Evolutionary conservation across 116 monocot species (phyloP).

Genomic region (Posidonia oceanica): DNA sequence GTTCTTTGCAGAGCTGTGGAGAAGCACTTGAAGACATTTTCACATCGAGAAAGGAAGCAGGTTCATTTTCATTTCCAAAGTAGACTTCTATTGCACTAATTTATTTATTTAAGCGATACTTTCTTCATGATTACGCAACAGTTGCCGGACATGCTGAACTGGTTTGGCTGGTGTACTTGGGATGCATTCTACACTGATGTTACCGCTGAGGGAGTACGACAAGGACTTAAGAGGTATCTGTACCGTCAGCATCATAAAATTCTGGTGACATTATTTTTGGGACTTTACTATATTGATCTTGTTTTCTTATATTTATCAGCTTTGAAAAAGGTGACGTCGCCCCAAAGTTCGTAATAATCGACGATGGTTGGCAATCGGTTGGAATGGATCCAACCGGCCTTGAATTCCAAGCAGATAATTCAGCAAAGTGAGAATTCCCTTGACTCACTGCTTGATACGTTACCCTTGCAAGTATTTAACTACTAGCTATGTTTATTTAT

Average conservation of each 20-base stretch:
- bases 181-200: conserved; percentile 83
- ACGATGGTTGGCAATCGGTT: conserved; percentile 80
- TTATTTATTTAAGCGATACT: too few relatives aligned
- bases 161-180: conserved; percentile 96
- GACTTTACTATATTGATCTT: not conserved
- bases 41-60: conserved; percentile 71
- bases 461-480: too few relatives aligned
- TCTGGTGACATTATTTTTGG: not conserved
- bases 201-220: conserved; percentile 48
- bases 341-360: conserved; percentile 61
- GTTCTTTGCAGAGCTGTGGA: conserved; percentile 35
- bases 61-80: conserved; percentile 8
- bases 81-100: too few relatives aligned
- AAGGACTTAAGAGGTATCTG: conserved; percentile 46
- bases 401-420: conserved; percentile 28
- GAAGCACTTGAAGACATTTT: conserved; percentile 56
- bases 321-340: conserved; percentile 47
- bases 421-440: conserved; percentile 45
- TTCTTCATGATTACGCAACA: not conserved
- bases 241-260: too few relatives aligned
- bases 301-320: conserved; percentile 15
- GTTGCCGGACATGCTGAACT: conserved; percentile 74
- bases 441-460: not conserved
- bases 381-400: conserved; percentile 41
- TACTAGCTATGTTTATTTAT: too few relatives aligned